phyloP scores from a whole-genome alignment of 257 asterid genomes.

The Lycium ferocissimum region DNA sequence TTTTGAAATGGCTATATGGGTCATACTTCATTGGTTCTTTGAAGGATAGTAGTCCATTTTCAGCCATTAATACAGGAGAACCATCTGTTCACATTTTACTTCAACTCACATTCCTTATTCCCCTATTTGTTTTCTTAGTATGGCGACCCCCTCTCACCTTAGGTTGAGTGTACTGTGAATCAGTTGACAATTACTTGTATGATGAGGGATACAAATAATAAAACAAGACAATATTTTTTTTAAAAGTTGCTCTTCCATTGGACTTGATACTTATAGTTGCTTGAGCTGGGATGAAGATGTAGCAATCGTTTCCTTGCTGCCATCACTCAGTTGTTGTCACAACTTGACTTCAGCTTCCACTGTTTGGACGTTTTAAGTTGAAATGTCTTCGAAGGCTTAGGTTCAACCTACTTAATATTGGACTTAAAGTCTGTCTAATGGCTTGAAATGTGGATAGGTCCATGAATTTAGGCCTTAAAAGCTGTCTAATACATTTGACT shows the following conservation, averaged over 20 bases:
- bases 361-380: not conserved
- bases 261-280: conserved; percentile 1
- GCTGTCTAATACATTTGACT: not conserved
- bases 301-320: not conserved
- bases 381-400: not conserved
- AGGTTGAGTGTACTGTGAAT: not conserved
- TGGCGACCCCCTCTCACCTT: conserved; percentile 3
- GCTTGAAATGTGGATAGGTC: not conserved
- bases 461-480: not conserved
- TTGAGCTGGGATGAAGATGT: conserved; percentile 2
- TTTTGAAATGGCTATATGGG: not conserved
- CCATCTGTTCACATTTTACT: conserved; percentile 1
- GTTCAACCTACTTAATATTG: not conserved
- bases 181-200: not conserved
- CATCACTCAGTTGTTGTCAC: not conserved
- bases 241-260: not conserved
- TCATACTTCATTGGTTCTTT: not conserved
- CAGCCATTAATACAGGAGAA: not conserved
- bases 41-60: not conserved
- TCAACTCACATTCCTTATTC: not conserved
- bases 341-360: conserved; percentile 11
- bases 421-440: not conserved
- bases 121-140: not conserved
- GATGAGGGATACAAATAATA: not conserved
- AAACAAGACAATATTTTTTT: not conserved